Evolutionary conservation across 2,329 filamentous ascomycete species (phyloP), one percentile per base, ranked within the genome.

Genomic region (Alternaria triticina): DNA sequence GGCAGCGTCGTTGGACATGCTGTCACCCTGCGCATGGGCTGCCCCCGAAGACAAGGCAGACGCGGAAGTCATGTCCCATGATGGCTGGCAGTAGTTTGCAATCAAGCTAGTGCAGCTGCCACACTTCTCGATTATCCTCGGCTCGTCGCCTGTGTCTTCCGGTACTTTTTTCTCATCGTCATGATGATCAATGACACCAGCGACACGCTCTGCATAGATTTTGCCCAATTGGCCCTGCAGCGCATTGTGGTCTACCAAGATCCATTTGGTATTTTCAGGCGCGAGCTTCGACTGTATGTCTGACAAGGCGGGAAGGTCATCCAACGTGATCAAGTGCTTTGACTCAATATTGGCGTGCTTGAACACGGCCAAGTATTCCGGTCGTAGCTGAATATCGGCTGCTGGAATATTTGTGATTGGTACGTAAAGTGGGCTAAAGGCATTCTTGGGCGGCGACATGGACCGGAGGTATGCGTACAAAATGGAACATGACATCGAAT

Each of bases 181-280:
- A 75, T 96, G 93, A 79, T 96, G 92, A 78, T 96, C 92, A 57
- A 96, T 86, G 67, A 90, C 90, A 5, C 90, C 91, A 5, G 84
- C 80, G 0, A 94, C 86, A 9, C 82, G 81, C 5, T 74, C 64
- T 0, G 81, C 80, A 72, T 88, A 92, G 15, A 83, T 78, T 40
- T 76, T 79, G 15, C 84, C 86, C 15, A 95, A 81, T 13, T 80
- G 72, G 0, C 91, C 91, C 6, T 90, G 90, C 51, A 93, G 82
- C 1, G 83, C 85, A 75, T 96, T 96, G 82, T 96, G 93, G 80
- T 96, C 92, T 5, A 96, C 91, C 1, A 96, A 83, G 17, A 93
- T 80, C 91, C 91, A 94, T 54, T 82, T 83, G 1, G 90, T 90
- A 50, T 88, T 85, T 25, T 86, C 83, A 0, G 87, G 83, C 0